Conservation (phyloP, 2,329 filamentous ascomycete genomes). For the Bipolaris zeicola region DNA sequence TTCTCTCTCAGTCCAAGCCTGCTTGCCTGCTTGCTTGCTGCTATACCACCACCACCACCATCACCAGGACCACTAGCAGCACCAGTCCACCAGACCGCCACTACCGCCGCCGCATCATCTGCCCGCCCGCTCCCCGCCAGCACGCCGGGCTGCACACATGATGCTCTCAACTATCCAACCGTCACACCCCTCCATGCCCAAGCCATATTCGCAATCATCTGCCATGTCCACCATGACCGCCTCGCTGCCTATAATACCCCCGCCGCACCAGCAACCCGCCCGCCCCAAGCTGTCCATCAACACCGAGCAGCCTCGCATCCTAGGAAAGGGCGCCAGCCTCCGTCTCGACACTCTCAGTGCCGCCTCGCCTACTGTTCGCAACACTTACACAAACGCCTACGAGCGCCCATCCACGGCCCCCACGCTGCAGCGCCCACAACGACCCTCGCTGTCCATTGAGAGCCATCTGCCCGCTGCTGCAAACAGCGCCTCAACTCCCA, state of each 20-base stretch:
- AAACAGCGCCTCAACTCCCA: constrained; percentile 39
- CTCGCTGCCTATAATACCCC: constrained; percentile 54
- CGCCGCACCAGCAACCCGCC: constrained; percentile 39
- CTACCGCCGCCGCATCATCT: constrained; percentile 9
- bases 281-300: constrained; percentile 67
- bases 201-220: constrained; percentile 36
- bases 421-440: constrained; percentile 32
- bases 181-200: constrained; percentile 38
- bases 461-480: constrained; percentile 29
- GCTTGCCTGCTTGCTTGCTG: not conserved
- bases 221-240: constrained; percentile 48
- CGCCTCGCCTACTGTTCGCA: constrained; percentile 65
- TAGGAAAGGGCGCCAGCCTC: constrained; percentile 60
- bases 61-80: too few relatives aligned
- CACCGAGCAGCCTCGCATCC: constrained; percentile 58
- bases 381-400: constrained; percentile 67
- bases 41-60: not conserved
- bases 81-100: too few relatives aligned
- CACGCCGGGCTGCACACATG: constrained; percentile 30
- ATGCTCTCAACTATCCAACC: constrained; percentile 43
- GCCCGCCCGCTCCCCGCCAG: constrained; percentile 4
- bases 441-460: constrained; percentile 43
- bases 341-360: constrained; percentile 60
- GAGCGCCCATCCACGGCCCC: constrained; percentile 48
- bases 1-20: not conserved